phyloP scores from a whole-genome alignment of 768 basidiomycete species.

The Tricholoma terreum region DNA sequence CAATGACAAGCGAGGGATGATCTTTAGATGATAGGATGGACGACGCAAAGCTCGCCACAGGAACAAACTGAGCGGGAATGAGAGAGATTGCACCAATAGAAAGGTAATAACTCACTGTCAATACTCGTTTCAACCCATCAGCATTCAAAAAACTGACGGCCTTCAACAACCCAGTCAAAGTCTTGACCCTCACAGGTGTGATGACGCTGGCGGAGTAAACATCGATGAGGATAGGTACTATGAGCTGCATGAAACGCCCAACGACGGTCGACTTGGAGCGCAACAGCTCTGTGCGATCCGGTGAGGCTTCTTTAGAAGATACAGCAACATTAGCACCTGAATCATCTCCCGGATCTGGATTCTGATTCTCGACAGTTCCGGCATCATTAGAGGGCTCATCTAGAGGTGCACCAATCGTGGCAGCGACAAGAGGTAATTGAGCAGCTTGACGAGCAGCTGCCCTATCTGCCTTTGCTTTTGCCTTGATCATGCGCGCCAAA shows the following conservation, averaged over 20 bases:
- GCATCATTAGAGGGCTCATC: conserved; percentile 28
- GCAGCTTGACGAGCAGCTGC: conserved; percentile 63
- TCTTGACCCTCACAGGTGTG: conserved; percentile 82
- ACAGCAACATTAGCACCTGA: conserved; percentile 24
- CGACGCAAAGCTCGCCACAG: conserved; percentile 92
- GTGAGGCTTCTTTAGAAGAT: conserved; percentile 29
- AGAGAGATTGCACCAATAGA: conserved; percentile 6
- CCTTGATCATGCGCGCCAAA: conserved; percentile 69
- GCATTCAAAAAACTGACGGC: conserved; percentile 86
- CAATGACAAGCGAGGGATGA: conserved; percentile 80
- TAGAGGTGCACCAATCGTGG: conserved; percentile 9
- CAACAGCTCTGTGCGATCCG: conserved; percentile 72
- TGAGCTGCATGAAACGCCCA: conserved; percentile 79
- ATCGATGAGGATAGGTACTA: conserved; percentile 93
- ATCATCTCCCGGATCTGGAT: conserved; percentile 39
- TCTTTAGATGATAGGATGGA: conserved; percentile 93
- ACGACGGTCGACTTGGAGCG: conserved; percentile 74
- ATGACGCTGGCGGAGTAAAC: conserved; percentile 99
- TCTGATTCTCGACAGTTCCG: conserved; percentile 30
- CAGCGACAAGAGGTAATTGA: conserved; percentile 25
- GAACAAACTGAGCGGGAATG: conserved; percentile 66
- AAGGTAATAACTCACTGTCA: conserved; percentile 55
- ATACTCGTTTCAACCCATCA: conserved; percentile 69
- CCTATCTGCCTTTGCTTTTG: conserved; percentile 79
- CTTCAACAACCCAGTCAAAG: conserved; percentile 83